Evolutionary conservation across 345 rosid species (phyloP).

Genomic region (Gossypium thurberi): DNA sequence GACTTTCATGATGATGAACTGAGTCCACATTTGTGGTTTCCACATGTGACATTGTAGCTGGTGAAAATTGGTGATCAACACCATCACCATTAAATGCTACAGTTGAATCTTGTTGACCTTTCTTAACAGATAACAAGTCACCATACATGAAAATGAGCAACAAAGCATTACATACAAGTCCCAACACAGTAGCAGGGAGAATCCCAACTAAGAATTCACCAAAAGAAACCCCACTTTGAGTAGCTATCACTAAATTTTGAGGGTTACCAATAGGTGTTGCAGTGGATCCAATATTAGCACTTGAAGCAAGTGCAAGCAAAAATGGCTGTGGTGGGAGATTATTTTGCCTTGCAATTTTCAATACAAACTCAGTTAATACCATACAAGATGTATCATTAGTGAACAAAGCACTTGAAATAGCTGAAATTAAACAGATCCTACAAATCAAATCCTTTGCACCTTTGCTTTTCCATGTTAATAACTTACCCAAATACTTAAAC

Average conservation of each 20-base stretch:
- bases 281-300: constrained; percentile 83
- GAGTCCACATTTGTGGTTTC: not conserved
- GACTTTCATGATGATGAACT: constrained; percentile 23
- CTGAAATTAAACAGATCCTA: constrained; percentile 64
- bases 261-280: constrained; percentile 92
- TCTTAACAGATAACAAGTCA: constrained; percentile 47
- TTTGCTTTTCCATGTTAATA: constrained; percentile 60
- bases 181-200: constrained; percentile 59
- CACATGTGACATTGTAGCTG: constrained; percentile 56
- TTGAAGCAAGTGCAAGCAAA: constrained; percentile 71
- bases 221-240: constrained; percentile 55
- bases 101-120: constrained; percentile 42
- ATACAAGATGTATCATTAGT: constrained; percentile 90
- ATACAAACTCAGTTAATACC: constrained; percentile 67
- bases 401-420: constrained; percentile 73
- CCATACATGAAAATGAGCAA: constrained; percentile 61
- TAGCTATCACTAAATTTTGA: constrained; percentile 77
- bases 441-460: constrained; percentile 72
- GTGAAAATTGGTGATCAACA: constrained; percentile 57
- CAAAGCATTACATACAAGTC: constrained; percentile 47
- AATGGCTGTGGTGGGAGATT: constrained; percentile 80
- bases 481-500: constrained; percentile 60
- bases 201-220: constrained; percentile 52
- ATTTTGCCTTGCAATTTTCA: constrained; percentile 75
- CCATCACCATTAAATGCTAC: constrained; percentile 41